Evolutionary conservation across 257 asterid genomes (phyloP), one percentile per base, ranked within the genome.

Genomic region (Plantago major): DNA sequence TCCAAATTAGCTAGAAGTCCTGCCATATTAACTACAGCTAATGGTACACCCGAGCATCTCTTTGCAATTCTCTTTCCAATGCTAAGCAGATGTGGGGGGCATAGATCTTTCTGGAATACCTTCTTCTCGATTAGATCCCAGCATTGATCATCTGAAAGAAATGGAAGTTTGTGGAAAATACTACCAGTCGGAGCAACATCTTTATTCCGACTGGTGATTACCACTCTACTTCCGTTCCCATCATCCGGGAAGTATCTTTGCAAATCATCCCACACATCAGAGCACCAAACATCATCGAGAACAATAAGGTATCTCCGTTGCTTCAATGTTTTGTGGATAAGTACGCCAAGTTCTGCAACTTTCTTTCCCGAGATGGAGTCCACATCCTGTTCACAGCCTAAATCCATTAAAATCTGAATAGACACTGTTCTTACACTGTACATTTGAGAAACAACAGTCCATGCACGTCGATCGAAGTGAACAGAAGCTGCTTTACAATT

Each of bases 171-270:
- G 45, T 13, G 40, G 4, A 49, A 15, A 11, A 47, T 47, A 16
- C 60, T 11, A 3, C 5, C 52, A 4, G 19, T 43, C 33, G 66
- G 48, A 12, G 47, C 64, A 3, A 55, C 55, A 28, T 17, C 17
- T 19, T 0, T 13, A 17, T 3, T 26, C 1, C 64, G 14, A 12
- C 70, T 69, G 0, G 73, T 70, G 11, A 74, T 43, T 3, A 74
- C 11, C 19, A 70, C 37, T 49, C 67, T 67, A 3, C 80, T 75
- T 42, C 80, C 64, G 19, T 37, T 46, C 3, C 3, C 30, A 47
- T 66, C 71, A 47, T 54, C 42, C 14, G 59, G 59, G 7, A 54
- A 28, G 17, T 12, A 54, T 13, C 19, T 11, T 1, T 11, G 5
- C 18, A 54, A 54, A 4, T 54, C 44, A 11, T 54, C 13, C 59